These are phyloP conservation scores for Prunus armeniaca DNA, from an alignment of 306 rosid species.

Conservation along the genomic window DNA sequence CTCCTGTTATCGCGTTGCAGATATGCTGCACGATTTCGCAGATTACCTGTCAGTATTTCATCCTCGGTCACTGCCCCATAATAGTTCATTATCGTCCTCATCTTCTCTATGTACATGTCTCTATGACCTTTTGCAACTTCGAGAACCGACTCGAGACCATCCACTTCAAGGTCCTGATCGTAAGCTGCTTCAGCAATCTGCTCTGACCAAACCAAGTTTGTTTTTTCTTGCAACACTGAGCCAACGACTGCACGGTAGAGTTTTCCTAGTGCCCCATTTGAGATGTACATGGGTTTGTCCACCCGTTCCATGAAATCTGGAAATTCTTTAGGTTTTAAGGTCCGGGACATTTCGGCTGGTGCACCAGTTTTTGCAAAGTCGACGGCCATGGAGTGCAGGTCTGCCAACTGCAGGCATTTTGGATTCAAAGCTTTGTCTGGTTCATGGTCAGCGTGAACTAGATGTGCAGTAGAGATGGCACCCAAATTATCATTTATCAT, in stretches of 20 bases:
- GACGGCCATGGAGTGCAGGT: slow-evolving; percentile 92
- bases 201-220: slow-evolving; percentile 40
- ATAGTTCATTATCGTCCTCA: slow-evolving; percentile 58
- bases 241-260: slow-evolving; percentile 53
- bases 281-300: slow-evolving; percentile 69
- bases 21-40: slow-evolving; percentile 61
- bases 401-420: slow-evolving; percentile 77
- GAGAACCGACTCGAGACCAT: slow-evolving; percentile 60
- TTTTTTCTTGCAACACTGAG: slow-evolving; percentile 34
- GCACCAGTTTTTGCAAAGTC: slow-evolving; percentile 97
- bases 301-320: slow-evolving; percentile 94
- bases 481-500: slow-evolving; percentile 94
- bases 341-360: slow-evolving; percentile 87
- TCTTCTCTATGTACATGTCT: slow-evolving; percentile 59
- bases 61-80: slow-evolving; percentile 67
- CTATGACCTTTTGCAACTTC: slow-evolving; percentile 53
- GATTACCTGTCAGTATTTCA: slow-evolving; percentile 73
- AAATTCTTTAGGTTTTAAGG: slow-evolving; percentile 65
- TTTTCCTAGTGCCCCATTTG: slow-evolving; percentile 67
- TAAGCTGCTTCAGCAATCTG: slow-evolving; percentile 50
- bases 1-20: slow-evolving; percentile 80
- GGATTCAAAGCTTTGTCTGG: slow-evolving; percentile 60
- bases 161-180: slow-evolving; percentile 60
- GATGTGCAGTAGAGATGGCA: slow-evolving; percentile 90
- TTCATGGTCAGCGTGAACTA: slow-evolving; percentile 83